These are phyloP conservation scores for Cladosporium austrohemisphaericum DNA, from an alignment of 2,329 filamentous ascomycete genomes.

Conservation along the genomic window DNA sequence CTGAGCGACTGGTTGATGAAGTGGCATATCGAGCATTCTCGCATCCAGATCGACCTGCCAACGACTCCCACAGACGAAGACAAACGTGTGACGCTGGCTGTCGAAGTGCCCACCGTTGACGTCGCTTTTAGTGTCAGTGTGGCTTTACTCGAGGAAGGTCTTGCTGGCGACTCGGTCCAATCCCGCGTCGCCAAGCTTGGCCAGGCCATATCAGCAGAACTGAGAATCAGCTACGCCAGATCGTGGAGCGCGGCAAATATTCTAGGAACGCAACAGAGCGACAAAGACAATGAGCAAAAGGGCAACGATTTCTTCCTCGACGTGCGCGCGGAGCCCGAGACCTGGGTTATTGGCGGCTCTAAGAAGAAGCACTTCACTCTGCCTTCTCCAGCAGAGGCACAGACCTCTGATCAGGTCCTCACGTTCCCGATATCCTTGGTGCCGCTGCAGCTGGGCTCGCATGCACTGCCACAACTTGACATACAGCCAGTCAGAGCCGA, in stretches of 20 bases:
- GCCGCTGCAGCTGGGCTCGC: slow-evolving; percentile 70
- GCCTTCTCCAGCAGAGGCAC: not conserved
- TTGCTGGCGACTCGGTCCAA: slow-evolving; percentile 26
- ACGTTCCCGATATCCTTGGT: slow-evolving; percentile 70
- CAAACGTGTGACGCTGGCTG: slow-evolving; percentile 73
- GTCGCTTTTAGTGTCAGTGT: slow-evolving; percentile 78
- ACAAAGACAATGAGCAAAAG: slow-evolving; percentile 15
- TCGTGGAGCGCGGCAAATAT: slow-evolving; percentile 55
- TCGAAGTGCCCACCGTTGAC: slow-evolving; percentile 79
- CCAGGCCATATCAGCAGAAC: slow-evolving; percentile 60
- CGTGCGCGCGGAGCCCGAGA: slow-evolving; percentile 66
- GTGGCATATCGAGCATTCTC: slow-evolving; percentile 50
- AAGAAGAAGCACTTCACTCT: slow-evolving; percentile 12
- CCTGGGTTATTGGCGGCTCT: slow-evolving; percentile 79
- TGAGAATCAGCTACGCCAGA: slow-evolving; percentile 56
- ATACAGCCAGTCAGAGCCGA: slow-evolving; percentile 58
- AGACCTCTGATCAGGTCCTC: slow-evolving; percentile 12
- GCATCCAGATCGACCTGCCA: slow-evolving; percentile 26
- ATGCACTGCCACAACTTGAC: slow-evolving; percentile 76
- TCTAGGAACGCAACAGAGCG: slow-evolving; percentile 16
- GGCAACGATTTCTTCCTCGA: slow-evolving; percentile 70
- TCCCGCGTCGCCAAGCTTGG: slow-evolving; percentile 49
- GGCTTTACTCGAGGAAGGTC: slow-evolving; percentile 38
- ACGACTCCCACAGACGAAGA: slow-evolving; percentile 27
- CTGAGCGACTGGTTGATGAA: slow-evolving; percentile 50